Conservation (phyloP, 2,329 filamentous ascomycete genomes). For the Calonectria crousiana region DNA sequence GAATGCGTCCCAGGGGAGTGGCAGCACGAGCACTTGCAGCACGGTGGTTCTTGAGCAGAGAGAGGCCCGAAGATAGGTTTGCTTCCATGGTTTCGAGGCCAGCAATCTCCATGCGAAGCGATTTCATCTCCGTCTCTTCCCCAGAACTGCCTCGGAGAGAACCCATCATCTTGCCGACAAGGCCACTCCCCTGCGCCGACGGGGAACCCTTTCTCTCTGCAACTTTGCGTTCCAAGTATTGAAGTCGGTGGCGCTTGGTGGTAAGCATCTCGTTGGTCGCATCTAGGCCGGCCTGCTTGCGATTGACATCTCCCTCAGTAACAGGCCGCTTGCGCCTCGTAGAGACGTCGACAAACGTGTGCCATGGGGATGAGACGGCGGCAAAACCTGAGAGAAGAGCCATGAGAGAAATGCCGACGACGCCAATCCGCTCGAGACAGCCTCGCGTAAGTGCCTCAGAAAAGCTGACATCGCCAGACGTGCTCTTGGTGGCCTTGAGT, state of each 20-base stretch:
- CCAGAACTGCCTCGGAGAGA: slow-evolving; percentile 74
- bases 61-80: slow-evolving; percentile 75
- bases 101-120: slow-evolving; percentile 79
- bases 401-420: slow-evolving; percentile 89
- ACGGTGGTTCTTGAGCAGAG: slow-evolving; percentile 72
- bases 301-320: slow-evolving; percentile 78
- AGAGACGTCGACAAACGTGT: slow-evolving; percentile 78
- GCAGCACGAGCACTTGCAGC: slow-evolving; percentile 75
- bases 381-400: slow-evolving; percentile 90
- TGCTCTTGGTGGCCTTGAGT: slow-evolving; percentile 36
- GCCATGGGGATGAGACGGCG: slow-evolving; percentile 89
- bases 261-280: slow-evolving; percentile 84
- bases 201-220: slow-evolving; percentile 46
- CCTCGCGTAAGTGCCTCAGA: slow-evolving; percentile 60
- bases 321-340: slow-evolving; percentile 66
- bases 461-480: slow-evolving; percentile 45
- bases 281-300: slow-evolving; percentile 83
- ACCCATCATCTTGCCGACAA: slow-evolving; percentile 81
- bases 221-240: slow-evolving; percentile 75
- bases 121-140: slow-evolving; percentile 70
- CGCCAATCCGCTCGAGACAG: slow-evolving; percentile 78
- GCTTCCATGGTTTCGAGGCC: slow-evolving; percentile 85
- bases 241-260: slow-evolving; percentile 79
- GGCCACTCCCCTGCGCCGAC: slow-evolving; percentile 57
- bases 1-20: slow-evolving; percentile 74